These are phyloP conservation scores for Podila horticola DNA, from an alignment of 192 early-diverging fungal species.

Conservation along the genomic window DNA sequence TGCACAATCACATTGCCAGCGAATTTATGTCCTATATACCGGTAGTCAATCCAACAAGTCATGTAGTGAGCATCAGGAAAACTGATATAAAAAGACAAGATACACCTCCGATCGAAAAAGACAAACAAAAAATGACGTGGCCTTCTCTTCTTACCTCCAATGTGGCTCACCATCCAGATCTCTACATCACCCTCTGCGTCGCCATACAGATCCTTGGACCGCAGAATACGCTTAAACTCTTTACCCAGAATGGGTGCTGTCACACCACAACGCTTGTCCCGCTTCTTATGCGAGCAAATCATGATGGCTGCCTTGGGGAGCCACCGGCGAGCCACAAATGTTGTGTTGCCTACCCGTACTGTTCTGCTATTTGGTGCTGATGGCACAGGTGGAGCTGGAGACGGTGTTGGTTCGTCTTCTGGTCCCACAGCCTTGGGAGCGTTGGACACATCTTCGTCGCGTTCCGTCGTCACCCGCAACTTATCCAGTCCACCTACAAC, in stretches of 20 bases:
- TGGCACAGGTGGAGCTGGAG: neutral
- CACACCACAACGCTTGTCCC: slow-evolving; percentile 68
- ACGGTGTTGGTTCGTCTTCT: neutral
- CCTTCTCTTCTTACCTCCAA: slow-evolving; percentile 55
- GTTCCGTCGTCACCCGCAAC: neutral
- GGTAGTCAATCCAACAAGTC: too few relatives aligned
- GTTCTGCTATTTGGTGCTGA: neutral
- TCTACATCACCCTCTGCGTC: slow-evolving; percentile 44
- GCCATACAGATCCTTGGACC: slow-evolving; percentile 54
- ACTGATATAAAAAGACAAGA: too few relatives aligned
- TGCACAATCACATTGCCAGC: slow-evolving; percentile 69
- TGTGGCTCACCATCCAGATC: slow-evolving; percentile 64
- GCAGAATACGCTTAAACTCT: slow-evolving; percentile 59
- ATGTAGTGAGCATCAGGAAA: neutral
- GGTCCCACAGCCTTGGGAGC: neutral
- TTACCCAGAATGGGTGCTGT: slow-evolving; percentile 58
- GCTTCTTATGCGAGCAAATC: slow-evolving; percentile 65
- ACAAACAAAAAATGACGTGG: too few relatives aligned
- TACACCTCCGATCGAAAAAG: too few relatives aligned
- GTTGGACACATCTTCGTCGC: neutral
- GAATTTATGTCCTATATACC: slow-evolving; percentile 62
- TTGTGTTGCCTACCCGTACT: slow-evolving; percentile 14
- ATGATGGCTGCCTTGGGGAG: slow-evolving; percentile 58
- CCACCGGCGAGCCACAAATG: slow-evolving; percentile 26
- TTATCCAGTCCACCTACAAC: too few relatives aligned